Conservation (phyloP, 108 stramenopile species). For the Nitzschia inconspicua region DNA sequence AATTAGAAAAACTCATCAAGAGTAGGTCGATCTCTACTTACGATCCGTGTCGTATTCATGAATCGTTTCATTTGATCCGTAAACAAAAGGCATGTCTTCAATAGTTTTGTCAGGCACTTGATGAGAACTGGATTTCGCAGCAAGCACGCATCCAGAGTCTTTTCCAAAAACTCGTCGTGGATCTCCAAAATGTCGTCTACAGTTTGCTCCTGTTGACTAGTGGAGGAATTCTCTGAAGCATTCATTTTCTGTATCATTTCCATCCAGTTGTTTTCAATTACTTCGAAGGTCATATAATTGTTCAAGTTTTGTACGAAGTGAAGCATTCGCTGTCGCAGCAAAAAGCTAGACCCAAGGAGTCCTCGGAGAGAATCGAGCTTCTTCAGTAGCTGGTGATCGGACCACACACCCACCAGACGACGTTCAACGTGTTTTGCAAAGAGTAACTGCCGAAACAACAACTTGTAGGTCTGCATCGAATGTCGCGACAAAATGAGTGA, state of each 20-base stretch:
- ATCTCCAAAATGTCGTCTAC: conserved; percentile 85
- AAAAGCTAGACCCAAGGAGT: conserved; percentile 74
- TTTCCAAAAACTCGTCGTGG: conserved; percentile 87
- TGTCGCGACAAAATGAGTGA: conserved; percentile 83
- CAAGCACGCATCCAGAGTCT: conserved; percentile 89
- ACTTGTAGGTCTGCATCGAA: conserved; percentile 88
- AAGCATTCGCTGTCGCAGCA: conserved; percentile 92
- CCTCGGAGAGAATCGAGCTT: conserved; percentile 69
- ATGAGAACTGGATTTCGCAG: conserved; percentile 86
- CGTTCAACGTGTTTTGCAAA: conserved; percentile 97
- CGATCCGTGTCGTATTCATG: conserved; percentile 69
- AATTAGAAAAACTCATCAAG: neutral
- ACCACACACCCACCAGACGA: conserved; percentile 86
- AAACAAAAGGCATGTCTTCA: conserved; percentile 83
- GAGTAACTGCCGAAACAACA: conserved; percentile 96
- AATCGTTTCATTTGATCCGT: conserved; percentile 81
- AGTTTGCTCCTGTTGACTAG: conserved; percentile 34
- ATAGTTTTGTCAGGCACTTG: conserved; percentile 55
- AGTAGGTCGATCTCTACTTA: conserved; percentile 12
- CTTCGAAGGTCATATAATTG: conserved; percentile 97
- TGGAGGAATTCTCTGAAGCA: neutral
- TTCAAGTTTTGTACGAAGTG: conserved; percentile 98
- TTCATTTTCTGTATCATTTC: conserved; percentile 54
- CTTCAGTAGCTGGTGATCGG: conserved; percentile 89
- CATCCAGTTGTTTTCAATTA: conserved; percentile 91